These are phyloP conservation scores for Ophiognomonia clavigignenti-juglandacearum DNA, from an alignment of 2,329 filamentous ascomycete genomes.

Conservation along the genomic window DNA sequence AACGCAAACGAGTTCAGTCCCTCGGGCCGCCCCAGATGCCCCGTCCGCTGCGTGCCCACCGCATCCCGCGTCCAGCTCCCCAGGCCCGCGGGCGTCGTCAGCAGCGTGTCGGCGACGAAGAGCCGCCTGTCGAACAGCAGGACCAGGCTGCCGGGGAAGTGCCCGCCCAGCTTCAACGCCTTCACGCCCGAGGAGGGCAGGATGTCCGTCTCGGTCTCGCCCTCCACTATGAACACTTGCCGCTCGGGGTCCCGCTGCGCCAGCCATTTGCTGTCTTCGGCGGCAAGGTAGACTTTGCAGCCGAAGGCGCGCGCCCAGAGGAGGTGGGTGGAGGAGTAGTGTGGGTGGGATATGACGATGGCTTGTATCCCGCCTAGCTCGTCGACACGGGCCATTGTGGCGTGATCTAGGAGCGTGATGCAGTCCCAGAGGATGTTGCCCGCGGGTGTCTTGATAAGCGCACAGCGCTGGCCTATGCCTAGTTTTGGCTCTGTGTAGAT, in stretches of 20 bases:
- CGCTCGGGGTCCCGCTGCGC: slow-evolving; percentile 35
- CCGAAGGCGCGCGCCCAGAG: slow-evolving; percentile 66
- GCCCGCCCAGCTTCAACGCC: slow-evolving; percentile 68
- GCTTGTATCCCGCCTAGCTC: slow-evolving; percentile 61
- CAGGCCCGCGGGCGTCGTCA: slow-evolving; percentile 59
- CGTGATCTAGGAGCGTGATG: slow-evolving; percentile 62
- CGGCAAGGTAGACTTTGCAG: slow-evolving; percentile 65
- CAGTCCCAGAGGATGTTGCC: slow-evolving; percentile 82
- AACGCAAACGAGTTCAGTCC: slow-evolving; percentile 58
- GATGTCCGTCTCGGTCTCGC: slow-evolving; percentile 36
- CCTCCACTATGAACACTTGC: slow-evolving; percentile 41
- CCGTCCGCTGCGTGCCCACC: slow-evolving; percentile 26
- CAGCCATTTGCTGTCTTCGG: slow-evolving; percentile 63
- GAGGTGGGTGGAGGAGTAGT: slow-evolving; percentile 74
- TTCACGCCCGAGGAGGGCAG: slow-evolving; percentile 44
- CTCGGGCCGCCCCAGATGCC: slow-evolving; percentile 26
- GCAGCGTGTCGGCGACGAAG: slow-evolving; percentile 73
- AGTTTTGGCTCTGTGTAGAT: slow-evolving; percentile 53
- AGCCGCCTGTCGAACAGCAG: slow-evolving; percentile 57
- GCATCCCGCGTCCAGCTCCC: slow-evolving; percentile 43
- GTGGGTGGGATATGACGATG: slow-evolving; percentile 75
- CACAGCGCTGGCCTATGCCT: slow-evolving; percentile 70
- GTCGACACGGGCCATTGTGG: slow-evolving; percentile 55
- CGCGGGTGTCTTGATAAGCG: slow-evolving; percentile 58
- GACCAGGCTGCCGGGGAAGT: slow-evolving; percentile 73